Conservation (phyloP, 208 protist species). For the Herpetomonas samuelpessoai region DNA sequence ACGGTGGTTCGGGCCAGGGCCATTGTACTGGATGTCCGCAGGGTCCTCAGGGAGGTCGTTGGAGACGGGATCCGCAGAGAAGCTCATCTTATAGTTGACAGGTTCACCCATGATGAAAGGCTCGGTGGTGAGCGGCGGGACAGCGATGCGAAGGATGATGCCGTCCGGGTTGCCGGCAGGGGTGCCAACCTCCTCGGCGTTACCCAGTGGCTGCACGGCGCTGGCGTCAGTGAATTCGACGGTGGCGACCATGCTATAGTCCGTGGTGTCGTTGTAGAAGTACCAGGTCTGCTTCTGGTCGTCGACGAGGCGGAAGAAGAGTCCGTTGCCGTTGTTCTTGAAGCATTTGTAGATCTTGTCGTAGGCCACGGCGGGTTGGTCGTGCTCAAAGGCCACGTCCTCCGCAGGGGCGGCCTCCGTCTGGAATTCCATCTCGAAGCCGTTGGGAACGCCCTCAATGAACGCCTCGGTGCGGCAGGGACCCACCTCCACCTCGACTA, state of each 20-base stretch:
- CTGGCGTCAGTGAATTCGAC: conserved; percentile 51
- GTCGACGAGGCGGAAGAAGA: conserved; percentile 84
- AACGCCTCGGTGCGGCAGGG: conserved; percentile 35
- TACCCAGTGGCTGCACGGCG: conserved; percentile 49
- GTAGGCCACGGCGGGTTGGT: conserved; percentile 10
- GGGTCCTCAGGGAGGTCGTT: conserved; percentile 34
- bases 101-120: conserved; percentile 55
- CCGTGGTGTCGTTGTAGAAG: conserved; percentile 83
- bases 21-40: conserved; percentile 41
- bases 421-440: conserved; percentile 33
- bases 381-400: conserved; percentile 14
- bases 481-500: conserved; percentile 14
- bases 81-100: conserved; percentile 44
- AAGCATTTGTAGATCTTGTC: conserved; percentile 78
- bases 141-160: conserved; percentile 39
- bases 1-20: conserved; percentile 41
- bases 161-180: conserved; percentile 22
- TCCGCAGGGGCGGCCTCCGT: conserved; percentile 27
- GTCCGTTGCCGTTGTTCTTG: conserved; percentile 67
- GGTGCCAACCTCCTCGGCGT: conserved; percentile 35
- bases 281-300: conserved; percentile 48
- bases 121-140: conserved; percentile 57
- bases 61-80: conserved; percentile 58
- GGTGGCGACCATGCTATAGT: conserved; percentile 71
- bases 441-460: conserved; percentile 27